Base-by-base conservation (phyloP, 1,284 basidiomycete species). In the Volvariella surrecta region DNA sequence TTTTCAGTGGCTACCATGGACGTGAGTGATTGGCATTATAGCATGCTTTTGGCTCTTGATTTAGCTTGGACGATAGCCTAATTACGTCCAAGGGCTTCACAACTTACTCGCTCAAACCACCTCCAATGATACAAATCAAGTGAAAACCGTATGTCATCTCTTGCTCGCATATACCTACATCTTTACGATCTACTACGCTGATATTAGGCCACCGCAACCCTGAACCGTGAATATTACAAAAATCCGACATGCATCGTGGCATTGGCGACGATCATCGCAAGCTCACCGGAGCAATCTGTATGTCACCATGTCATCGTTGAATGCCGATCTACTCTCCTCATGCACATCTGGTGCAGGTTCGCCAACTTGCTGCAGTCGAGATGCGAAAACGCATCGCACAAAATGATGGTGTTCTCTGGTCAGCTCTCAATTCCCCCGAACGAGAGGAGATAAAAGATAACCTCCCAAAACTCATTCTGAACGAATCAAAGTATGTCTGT, bases 331-430 rank as follows among this genome's bases (percentile, higher is more conserved):
- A n/a, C 37, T 42, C 45, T 32, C 17, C 39, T 17, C 37, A 28
- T 6, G 11, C 11, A 6, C 24, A 28, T 11, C 6, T 11, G 24
- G 24, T 45, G 32, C 48, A 96, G 92, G 83, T 97, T 48, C 89
- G 95, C 45, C 96, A 99, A 80, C 79, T 99, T 17, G 90, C 94
- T 40, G 92, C 94, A n/a, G 94, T 99, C 46, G 96, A 99, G 69
- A 74, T 98, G 58, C 76, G 96, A 53, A 99, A 99, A 73, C 86
- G 95, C 49, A 77, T 99, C 46, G 64, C 74, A 19, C 76, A 82
- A 61, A 85, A 84, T 56, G 86, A 84, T 53, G 88, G 87, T 44
- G 82, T 80, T 61, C 67, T 94, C 32, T 98, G 96, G 95, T 72
- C 80, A 32, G 73, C 79, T 54, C 76, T 92, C 44, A 65, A 80